Base-by-base conservation (phyloP, 768 basidiomycete species). In the Trametopsis cervina region DNA sequence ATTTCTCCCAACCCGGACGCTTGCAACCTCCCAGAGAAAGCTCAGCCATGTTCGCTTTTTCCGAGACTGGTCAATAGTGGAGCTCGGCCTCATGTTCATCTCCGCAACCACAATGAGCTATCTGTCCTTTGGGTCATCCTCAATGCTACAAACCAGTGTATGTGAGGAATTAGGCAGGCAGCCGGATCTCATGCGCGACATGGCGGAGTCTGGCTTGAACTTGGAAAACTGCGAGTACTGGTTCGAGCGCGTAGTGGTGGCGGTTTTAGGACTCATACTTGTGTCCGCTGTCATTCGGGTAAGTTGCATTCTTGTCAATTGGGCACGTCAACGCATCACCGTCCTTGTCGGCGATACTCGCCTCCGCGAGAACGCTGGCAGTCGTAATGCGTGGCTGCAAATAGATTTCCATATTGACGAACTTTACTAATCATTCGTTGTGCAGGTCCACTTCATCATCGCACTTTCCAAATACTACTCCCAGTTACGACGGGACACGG, bases 171-270 rank as follows among this genome's bases (percentile, higher is more conserved):
- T 89, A 22, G 83, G 84, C 3, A 73, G 80, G 42, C 83, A 88
- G 46, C 82, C 86, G 15, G 86, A 89, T 60, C 68, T 89, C 36
- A 74, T 89, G 65, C 78, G 79, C 7, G 79, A 78, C 54, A 64
- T 87, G 66, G 71, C 76, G 42, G 83, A 85, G 59, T 74, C 84
- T 58, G 87, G 86, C 0, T 69, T 89, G 57, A 85, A 75, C 56
- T 64, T 85, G 37, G 87, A 89, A 65, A 87, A 88, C 54, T 90
- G 89, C 60, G 88, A 90, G 59, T 73, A 75, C 49, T 87, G 83
- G 83, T 73, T 88, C 40, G 85, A 83, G 60, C 73, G 79, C 35
- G 83, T 77, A 6, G 72, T 81, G 25, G 61, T 84, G 50, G 80
- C 69, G 0, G 70, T 78, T 26, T 67, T 87, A 41, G 78, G 72